Evolutionary conservation across 306 rosid genomes (phyloP), one percentile per base, ranked within the genome.

Genomic region (Nissolia schottii): DNA sequence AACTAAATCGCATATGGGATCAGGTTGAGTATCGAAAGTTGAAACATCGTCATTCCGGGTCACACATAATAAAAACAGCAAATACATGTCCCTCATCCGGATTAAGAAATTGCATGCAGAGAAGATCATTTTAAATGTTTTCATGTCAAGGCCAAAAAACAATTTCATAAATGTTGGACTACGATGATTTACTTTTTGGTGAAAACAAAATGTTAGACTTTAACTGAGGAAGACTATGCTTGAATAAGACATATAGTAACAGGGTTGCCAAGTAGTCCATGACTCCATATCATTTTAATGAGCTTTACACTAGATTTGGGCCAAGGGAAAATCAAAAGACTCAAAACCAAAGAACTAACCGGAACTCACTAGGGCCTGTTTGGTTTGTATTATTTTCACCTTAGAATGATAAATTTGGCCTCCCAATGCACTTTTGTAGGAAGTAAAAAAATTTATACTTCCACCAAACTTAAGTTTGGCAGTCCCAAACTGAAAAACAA

Each of bases 301-400:
- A 45, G 7, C 43, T 75, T 40, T 31, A 13, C 20, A 55, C 56
- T 28, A 64, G 23, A 48, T 28, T 40, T 22, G 20, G 60, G 29
- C 74, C 61, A 66, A n/a, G n/a, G n/a, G n/a, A n/a, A n/a, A 41
- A 75, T 24, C n/a, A 55, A 37, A 70, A 23, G 38, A n/a, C n/a
- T 25, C 38, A 28, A 71, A 41, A 27, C 41, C 45, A 60, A 32
- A 14, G 23, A 73, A 61, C 40, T 49, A 49, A 48, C 34, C 14
- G 4, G 12, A 48, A 14, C 2, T 31, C 28, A 23, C 50, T n/a
- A 50, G 50, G 34, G 35, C 35, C 1, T 31, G 35, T 31, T 31
- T 31, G 1, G 35, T n/a, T n/a, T n/a, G n/a, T n/a, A n/a, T n/a
- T n/a, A n/a, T n/a, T n/a, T n/a, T n/a, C n/a, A n/a, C n/a, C n/a